A percentile compares a stretch with the other conserved stretches of the same genome.
phyloP scores from a whole-genome alignment of 1,139 yeast species.

The Blastobotrys buckinghamii region DNA sequence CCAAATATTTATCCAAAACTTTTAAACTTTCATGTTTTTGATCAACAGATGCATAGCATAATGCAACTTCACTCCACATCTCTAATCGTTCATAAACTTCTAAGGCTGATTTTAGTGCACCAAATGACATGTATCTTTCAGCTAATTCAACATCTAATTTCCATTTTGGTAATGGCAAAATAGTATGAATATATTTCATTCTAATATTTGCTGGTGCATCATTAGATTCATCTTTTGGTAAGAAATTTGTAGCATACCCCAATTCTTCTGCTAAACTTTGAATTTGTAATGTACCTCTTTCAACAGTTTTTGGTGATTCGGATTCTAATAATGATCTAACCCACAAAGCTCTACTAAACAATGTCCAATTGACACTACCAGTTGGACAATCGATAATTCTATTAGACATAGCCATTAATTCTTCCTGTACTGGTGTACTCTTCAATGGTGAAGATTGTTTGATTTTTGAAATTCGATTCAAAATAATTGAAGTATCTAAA shows the following conservation, averaged over 20 bases:
- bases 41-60: slow-evolving; percentile 85
- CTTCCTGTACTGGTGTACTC: slow-evolving; percentile 72
- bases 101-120: slow-evolving; percentile 79
- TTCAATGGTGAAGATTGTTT: slow-evolving; percentile 68
- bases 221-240: slow-evolving; percentile 45
- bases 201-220: slow-evolving; percentile 41
- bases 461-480: slow-evolving; percentile 60
- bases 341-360: slow-evolving; percentile 85
- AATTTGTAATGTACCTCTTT: slow-evolving; percentile 90
- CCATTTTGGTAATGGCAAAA: slow-evolving; percentile 85
- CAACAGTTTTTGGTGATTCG: slow-evolving; percentile 75
- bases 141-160: slow-evolving; percentile 76
- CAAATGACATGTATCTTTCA: slow-evolving; percentile 80
- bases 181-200: slow-evolving; percentile 62
- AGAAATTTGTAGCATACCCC: slow-evolving; percentile 54
- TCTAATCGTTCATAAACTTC: slow-evolving; percentile 81
- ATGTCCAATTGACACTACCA: slow-evolving; percentile 60
- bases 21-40: slow-evolving; percentile 62
- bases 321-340: slow-evolving; percentile 82
- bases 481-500: slow-evolving; percentile 64
- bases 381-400: slow-evolving; percentile 57
- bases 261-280: slow-evolving; percentile 87
- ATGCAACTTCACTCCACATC: slow-evolving; percentile 76
- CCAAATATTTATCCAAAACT: slow-evolving; percentile 51
- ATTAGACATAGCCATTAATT: slow-evolving; percentile 64